Conservation (phyloP, 1,284 basidiomycete species). For the Entoloma clypeatum region DNA sequence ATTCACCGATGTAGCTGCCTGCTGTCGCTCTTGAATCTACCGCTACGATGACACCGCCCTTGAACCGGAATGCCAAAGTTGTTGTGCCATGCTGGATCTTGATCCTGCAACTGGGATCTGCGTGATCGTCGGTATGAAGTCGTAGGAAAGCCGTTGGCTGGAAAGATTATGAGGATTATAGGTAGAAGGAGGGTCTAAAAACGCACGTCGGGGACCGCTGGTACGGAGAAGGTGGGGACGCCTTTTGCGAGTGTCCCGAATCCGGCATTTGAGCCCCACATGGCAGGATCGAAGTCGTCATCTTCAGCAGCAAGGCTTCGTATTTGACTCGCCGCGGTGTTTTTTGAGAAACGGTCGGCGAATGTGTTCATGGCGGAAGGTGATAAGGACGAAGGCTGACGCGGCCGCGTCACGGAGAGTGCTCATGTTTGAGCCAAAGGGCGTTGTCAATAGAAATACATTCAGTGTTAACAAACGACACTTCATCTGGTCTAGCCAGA, state of each 20-base stretch:
- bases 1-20: slow-evolving; percentile 91
- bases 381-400: slow-evolving; percentile 16
- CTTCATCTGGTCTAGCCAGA: slow-evolving; percentile 46
- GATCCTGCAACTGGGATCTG: slow-evolving; percentile 91
- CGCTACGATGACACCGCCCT: slow-evolving; percentile 96
- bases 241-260: slow-evolving; percentile 73
- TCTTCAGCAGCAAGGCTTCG: slow-evolving; percentile 53
- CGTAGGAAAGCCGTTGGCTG: slow-evolving; percentile 89
- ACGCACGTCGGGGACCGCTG: slow-evolving; percentile 71
- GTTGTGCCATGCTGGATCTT: slow-evolving; percentile 99
- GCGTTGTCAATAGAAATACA: too few relatives aligned
- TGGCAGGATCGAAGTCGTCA: slow-evolving; percentile 57
- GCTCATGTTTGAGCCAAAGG: slow-evolving; percentile 28
- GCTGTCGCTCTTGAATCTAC: slow-evolving; percentile 98
- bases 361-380: slow-evolving; percentile 69
- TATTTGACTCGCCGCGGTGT: slow-evolving; percentile 46
- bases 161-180: slow-evolving; percentile 8
- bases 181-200: slow-evolving; percentile 4
- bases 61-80: slow-evolving; percentile 95
- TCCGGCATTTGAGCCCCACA: slow-evolving; percentile 80
- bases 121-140: slow-evolving; percentile 89
- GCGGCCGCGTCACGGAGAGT: slow-evolving; percentile 46
- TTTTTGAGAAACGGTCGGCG: slow-evolving; percentile 61
- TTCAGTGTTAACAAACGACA: too few relatives aligned
- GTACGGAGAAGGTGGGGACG: slow-evolving; percentile 66